Evolutionary conservation across 164 flowering plant species (phyloP), one percentile per base, ranked within the genome.

Genomic region (Liriodendron chinense): DNA sequence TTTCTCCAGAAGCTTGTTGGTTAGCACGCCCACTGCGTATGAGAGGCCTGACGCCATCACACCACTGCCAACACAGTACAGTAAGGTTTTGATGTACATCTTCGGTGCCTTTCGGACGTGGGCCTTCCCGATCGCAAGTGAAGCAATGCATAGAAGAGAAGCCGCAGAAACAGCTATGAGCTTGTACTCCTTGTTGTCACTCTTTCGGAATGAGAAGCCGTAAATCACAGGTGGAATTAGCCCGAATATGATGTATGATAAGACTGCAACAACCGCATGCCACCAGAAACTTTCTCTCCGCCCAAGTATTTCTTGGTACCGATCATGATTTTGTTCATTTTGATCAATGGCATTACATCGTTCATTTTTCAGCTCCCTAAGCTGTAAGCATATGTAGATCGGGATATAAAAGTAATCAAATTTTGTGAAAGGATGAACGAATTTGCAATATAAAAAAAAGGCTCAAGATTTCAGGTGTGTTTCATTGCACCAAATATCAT

Each of bases 211-310:
- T 47, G 87, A 78, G 82, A 89, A 85, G 57, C 84, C 88, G n/a
- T 87, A 89, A 7, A 66, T 76, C 47, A 84, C 64, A 3, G 88
- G 85, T n/a, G 94, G 86, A 49, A 89, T 28, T 56, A 85, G 70
- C 66, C 94, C 94, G 71, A 87, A 89, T 10, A 85, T 65, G 67
- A 88, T 73, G 81, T 78, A 89, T 50, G 96, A 91, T 65, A 91
- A 43, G 7, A 93, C 69, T 1, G 79, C 91, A 53, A 92, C 75
- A 13, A 74, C 28, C 22, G 85, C 83, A 77, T 95, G 97, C 49
- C 83, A 78, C 14, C 28, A 1, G 73, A 83, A 90, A 34, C 88
- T 81, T 25, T 79, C 78, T 77, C 87, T 86, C 21, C 76, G 78
- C 24, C 99, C 99, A 2, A 95, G 85, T 28, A 73, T 71, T 74